Evolutionary conservation across 2,329 filamentous ascomycete genomes (phyloP).

Genomic region (Cladosporium sp.): DNA sequence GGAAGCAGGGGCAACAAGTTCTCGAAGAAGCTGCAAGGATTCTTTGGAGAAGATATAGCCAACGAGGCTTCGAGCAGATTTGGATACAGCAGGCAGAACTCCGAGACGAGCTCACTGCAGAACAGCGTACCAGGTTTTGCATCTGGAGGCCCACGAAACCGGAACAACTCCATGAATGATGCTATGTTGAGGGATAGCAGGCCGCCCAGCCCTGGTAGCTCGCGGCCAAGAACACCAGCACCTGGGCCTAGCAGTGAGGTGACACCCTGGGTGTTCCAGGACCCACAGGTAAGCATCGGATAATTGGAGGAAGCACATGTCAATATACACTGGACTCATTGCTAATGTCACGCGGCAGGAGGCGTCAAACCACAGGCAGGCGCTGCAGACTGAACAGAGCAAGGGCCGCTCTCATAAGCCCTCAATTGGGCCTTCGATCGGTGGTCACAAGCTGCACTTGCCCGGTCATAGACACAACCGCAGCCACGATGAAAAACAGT

Average conservation of each 20-base stretch:
- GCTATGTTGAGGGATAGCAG: conserved; percentile 45
- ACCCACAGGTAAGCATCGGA: conserved; percentile 25
- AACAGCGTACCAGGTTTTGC: conserved; percentile 51
- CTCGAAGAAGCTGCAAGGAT: conserved; percentile 83
- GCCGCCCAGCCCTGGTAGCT: conserved; percentile 68
- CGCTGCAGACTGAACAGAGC: conserved; percentile 20
- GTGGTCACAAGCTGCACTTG: conserved; percentile 58
- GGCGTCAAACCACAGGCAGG: not conserved
- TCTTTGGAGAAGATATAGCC: conserved; percentile 87
- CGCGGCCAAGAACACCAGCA: conserved; percentile 71
- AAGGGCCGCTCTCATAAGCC: conserved; percentile 28
- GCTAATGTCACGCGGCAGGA: conserved; percentile 4
- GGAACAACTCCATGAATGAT: conserved; percentile 78
- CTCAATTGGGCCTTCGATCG: conserved; percentile 49
- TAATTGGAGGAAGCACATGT: not conserved
- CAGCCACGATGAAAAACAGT: conserved; percentile 56
- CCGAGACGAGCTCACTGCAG: conserved; percentile 49
- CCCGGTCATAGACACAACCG: conserved; percentile 65
- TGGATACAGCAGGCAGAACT: conserved; percentile 52
- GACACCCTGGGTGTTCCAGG: conserved; percentile 92
- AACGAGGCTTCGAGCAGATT: conserved; percentile 30
- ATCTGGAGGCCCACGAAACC: conserved; percentile 52
- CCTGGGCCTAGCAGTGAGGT: conserved; percentile 65
- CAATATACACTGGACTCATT: not conserved
- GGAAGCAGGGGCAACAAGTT: conserved; percentile 62